These are phyloP conservation scores for Meyerozyma sp. DNA, from an alignment of 1,139 yeast genomes.

Conservation along the genomic window DNA sequence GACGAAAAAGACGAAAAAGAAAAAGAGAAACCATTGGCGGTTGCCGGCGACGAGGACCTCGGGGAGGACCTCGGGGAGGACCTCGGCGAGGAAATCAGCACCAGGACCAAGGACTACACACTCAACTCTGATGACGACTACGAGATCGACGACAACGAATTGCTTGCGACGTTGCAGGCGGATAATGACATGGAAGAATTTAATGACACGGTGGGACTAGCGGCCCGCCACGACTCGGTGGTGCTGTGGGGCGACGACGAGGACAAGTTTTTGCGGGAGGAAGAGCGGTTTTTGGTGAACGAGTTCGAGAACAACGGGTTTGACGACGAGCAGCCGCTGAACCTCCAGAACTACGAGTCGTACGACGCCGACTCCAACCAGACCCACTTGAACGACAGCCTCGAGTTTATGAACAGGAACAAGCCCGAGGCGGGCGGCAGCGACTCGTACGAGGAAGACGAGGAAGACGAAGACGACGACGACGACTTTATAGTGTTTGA, in stretches of 20 bases:
- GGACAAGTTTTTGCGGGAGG: slow-evolving; percentile 42
- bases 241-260: slow-evolving; percentile 46
- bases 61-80: neutral
- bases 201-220: slow-evolving; percentile 9
- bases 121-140: slow-evolving; percentile 61
- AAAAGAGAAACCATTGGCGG: neutral
- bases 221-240: slow-evolving; percentile 34
- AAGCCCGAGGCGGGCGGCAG: neutral
- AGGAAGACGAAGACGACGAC: slow-evolving; percentile 18
- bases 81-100: neutral
- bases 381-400: neutral
- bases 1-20: slow-evolving; percentile 9
- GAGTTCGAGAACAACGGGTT: slow-evolving; percentile 46
- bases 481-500: slow-evolving; percentile 15
- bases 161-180: slow-evolving; percentile 63
- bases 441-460: slow-evolving; percentile 12
- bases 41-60: neutral
- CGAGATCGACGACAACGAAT: slow-evolving; percentile 68
- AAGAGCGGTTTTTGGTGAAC: slow-evolving; percentile 41
- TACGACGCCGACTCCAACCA: neutral
- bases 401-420: neutral
- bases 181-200: slow-evolving; percentile 56
- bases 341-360: slow-evolving; percentile 1
- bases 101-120: slow-evolving; percentile 11
- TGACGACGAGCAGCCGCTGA: slow-evolving; percentile 27